Conservation (phyloP, 352 stramenopile species). For the Globisporangium paroecandrum region DNA sequence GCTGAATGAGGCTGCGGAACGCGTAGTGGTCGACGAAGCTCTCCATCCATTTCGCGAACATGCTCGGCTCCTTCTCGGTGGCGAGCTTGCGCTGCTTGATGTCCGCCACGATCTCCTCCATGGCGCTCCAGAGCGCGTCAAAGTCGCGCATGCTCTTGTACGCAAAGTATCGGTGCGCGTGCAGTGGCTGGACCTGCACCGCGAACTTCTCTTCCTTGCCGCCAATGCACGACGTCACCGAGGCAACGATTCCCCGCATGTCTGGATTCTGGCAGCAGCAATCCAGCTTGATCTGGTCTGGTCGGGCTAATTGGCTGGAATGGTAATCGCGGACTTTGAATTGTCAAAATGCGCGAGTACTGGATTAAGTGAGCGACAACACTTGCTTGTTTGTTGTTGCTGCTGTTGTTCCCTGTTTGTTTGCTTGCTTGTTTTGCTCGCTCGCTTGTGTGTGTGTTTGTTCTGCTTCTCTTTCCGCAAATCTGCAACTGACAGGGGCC, state of each 20-base stretch:
- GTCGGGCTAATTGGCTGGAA: neutral
- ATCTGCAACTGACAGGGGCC: slow-evolving; percentile 29
- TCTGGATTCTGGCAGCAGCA: slow-evolving; percentile 18
- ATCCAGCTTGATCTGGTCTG: slow-evolving; percentile 4
- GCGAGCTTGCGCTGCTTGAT: slow-evolving; percentile 34
- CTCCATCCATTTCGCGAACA: slow-evolving; percentile 70
- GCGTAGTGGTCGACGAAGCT: slow-evolving; percentile 75
- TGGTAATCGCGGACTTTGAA: neutral
- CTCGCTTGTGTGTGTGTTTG: slow-evolving; percentile 1
- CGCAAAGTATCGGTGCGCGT: slow-evolving; percentile 62
- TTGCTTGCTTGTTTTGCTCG: slow-evolving; percentile 8
- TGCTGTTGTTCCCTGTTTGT: neutral
- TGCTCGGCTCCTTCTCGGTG: slow-evolving; percentile 26
- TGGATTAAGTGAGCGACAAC: slow-evolving; percentile 3
- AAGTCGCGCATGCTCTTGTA: slow-evolving; percentile 83
- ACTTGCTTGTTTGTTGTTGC: slow-evolving; percentile 3
- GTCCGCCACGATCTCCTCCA: slow-evolving; percentile 53
- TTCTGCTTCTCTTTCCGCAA: slow-evolving; percentile 21
- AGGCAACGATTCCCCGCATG: slow-evolving; percentile 67
- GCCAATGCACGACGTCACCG: slow-evolving; percentile 76
- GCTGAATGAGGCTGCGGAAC: slow-evolving; percentile 52
- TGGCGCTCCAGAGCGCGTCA: slow-evolving; percentile 56
- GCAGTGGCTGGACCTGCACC: slow-evolving; percentile 45
- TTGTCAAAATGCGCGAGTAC: slow-evolving; percentile 2
- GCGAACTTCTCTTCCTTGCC: slow-evolving; percentile 79